Conservation (phyloP, 2,329 filamentous ascomycete genomes). For the Cladosporium cucumerinum region DNA sequence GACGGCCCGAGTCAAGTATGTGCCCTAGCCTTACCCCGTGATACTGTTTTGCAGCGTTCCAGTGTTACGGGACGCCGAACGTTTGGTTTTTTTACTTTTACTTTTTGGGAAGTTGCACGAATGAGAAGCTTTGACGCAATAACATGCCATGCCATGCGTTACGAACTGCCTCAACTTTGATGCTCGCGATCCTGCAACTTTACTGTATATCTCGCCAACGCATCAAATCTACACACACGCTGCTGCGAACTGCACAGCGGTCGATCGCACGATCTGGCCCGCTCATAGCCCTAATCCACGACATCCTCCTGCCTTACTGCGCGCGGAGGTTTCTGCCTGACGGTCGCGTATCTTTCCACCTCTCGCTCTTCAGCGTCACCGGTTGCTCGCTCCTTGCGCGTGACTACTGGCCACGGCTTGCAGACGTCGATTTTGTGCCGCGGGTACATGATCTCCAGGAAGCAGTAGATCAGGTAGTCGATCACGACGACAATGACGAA, state of each 20-base stretch:
- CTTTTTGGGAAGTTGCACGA: neutral
- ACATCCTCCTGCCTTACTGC: slow-evolving; percentile 6
- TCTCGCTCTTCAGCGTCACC: slow-evolving; percentile 13
- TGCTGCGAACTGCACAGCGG: neutral
- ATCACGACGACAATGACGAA: slow-evolving; percentile 94
- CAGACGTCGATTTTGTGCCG: slow-evolving; percentile 83
- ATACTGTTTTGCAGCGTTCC: neutral
- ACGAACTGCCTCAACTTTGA: neutral
- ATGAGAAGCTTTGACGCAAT: neutral
- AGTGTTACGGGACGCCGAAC: neutral
- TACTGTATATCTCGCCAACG: neutral
- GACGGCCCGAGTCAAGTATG: neutral
- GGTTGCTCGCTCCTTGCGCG: neutral
- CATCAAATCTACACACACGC: neutral
- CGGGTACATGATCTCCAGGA: slow-evolving; percentile 84
- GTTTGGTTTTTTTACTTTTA: neutral
- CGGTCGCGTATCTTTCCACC: slow-evolving; percentile 16
- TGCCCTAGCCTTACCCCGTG: neutral
- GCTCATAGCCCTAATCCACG: slow-evolving; percentile 8
- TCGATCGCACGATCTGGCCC: neutral
- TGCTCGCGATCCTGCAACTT: neutral
- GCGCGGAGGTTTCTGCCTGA: slow-evolving; percentile 20
- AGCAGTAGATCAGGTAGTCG: slow-evolving; percentile 85
- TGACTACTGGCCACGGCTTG: slow-evolving; percentile 70
- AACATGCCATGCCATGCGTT: neutral